Conservation (phyloP, 306 rosid species). For the cucumber (Cucumis sativus) region DNA sequence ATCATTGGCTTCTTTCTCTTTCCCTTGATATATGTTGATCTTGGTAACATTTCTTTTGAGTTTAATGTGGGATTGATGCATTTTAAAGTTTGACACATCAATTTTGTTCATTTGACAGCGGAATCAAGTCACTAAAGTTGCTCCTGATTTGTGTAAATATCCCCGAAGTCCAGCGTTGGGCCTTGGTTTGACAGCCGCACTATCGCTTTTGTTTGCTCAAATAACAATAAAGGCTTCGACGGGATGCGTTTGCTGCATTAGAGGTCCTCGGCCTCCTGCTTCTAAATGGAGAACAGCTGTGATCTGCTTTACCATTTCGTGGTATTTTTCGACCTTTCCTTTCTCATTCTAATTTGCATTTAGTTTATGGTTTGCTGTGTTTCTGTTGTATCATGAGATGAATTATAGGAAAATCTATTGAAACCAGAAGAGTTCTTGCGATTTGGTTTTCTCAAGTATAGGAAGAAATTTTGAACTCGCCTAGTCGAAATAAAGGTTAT, state of each 20-base stretch:
- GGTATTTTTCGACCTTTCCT: conserved; percentile 31
- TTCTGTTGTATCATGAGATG: background rate
- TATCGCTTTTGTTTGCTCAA: conserved; percentile 61
- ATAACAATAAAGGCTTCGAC: conserved; percentile 42
- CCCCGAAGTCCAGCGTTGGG: conserved; percentile 78
- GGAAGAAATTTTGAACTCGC: background rate
- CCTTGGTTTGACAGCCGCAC: conserved; percentile 74
- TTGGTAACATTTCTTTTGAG: background rate
- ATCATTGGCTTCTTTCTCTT: background rate
- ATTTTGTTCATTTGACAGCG: conserved; percentile 29
- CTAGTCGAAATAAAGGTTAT: background rate
- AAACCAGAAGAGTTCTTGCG: background rate
- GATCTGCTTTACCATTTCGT: conserved; percentile 61
- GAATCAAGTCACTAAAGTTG: conserved; percentile 32
- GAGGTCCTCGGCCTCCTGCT: conserved; percentile 29
- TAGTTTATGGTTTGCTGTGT: background rate
- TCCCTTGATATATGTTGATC: background rate
- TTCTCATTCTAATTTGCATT: background rate
- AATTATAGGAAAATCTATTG: background rate
- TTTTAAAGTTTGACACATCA: background rate
- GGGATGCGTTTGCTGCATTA: conserved; percentile 76
- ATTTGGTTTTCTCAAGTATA: background rate
- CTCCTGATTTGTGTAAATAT: conserved; percentile 32
- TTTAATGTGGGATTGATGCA: background rate
- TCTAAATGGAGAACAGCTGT: conserved; percentile 54